Conservation (phyloP, 2,329 filamentous ascomycete genomes). For the Esteya vermicola region DNA sequence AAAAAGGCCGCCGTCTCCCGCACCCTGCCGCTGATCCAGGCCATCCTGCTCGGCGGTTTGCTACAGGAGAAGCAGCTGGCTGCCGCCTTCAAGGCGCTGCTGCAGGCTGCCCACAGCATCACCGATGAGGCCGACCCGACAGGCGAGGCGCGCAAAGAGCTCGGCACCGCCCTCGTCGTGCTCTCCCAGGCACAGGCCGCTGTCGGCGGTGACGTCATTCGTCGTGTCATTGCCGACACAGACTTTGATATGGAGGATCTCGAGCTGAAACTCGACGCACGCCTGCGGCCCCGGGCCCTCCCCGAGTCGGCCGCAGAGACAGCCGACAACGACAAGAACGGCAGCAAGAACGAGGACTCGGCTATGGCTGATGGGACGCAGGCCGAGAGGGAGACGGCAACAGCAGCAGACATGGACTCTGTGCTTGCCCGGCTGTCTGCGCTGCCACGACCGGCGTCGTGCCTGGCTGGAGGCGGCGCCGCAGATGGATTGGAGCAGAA, state of each 20-base stretch:
- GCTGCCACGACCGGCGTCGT: slow-evolving; percentile 22
- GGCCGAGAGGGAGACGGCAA: too few species aligned
- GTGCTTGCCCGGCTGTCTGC: slow-evolving; percentile 24
- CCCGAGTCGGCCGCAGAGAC: slow-evolving; percentile 17
- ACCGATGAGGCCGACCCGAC: slow-evolving; percentile 38
- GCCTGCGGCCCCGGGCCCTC: slow-evolving; percentile 43
- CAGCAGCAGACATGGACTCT: background rate
- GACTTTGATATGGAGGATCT: slow-evolving; percentile 61
- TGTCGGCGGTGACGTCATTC: slow-evolving; percentile 49
- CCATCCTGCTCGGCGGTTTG: slow-evolving; percentile 43
- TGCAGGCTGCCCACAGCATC: slow-evolving; percentile 45
- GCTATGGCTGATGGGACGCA: too few species aligned
- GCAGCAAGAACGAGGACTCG: too few species aligned
- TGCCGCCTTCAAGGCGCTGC: slow-evolving; percentile 51
- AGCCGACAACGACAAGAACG: too few species aligned
- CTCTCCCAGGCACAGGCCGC: slow-evolving; percentile 46
- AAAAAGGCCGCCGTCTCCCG: slow-evolving; percentile 45
- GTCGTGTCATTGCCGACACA: slow-evolving; percentile 50
- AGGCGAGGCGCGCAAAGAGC: slow-evolving; percentile 42
- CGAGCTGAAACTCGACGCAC: slow-evolving; percentile 60
- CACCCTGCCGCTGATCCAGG: slow-evolving; percentile 44
- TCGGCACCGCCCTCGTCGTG: slow-evolving; percentile 52
- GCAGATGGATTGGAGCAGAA: too few species aligned
- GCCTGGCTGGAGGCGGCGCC: slow-evolving; percentile 24
- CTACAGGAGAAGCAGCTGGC: slow-evolving; percentile 48